Evolutionary conservation across 257 asterid species (phyloP), one percentile per base, ranked within the genome.

Genomic region (Ballota nigra): DNA sequence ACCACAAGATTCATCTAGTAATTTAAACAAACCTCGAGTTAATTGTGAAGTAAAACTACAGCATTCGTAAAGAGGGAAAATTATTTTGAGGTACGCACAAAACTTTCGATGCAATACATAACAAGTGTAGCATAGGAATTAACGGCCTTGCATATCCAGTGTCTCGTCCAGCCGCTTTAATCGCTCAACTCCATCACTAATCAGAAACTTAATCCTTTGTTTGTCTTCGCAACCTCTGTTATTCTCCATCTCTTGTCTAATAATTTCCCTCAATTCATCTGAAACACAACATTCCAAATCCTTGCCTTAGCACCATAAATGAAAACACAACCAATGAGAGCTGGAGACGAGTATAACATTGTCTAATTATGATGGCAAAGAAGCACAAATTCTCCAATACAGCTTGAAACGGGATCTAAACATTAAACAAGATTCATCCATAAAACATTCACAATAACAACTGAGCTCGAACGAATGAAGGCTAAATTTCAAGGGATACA

Each of bases 141-240:
- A 87, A 28, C 61, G 88, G 18, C 97, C 99, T 79, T 94, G 99
- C 97, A 94, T 91, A 79, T 94, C 95, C 36, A 94, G 97, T 5
- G 89, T 94, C 84, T 91, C 97, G 45, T 89, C 91, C 75, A 94
- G 75, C 0, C 84, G 87, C 87, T 89, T 94, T 74, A 91, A 69
- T 73, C 93, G 88, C 81, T 91, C 93, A 58, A 86, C 52, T 63
- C 97, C 99, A 56, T 94, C 93, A 43, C 97, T 92, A 23, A 91
- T 83, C 86, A 94, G 73, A 70, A 85, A 91, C 67, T 91, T 79
- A 72, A 94, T 89, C 81, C 89, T 88, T 78, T 89, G 97, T 51
- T 79, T 87, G 84, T 94, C 97, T 66, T 60, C 78, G 86, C 96
- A 89, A 70, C 4, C 65, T 83, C 88, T 84, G 82, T 88, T 88